A percentile compares a stretch with the other conserved stretches of the same genome.
Evolutionary conservation across 495 filamentous ascomycete species (phyloP).

Genomic region (Neurospora sp.): DNA sequence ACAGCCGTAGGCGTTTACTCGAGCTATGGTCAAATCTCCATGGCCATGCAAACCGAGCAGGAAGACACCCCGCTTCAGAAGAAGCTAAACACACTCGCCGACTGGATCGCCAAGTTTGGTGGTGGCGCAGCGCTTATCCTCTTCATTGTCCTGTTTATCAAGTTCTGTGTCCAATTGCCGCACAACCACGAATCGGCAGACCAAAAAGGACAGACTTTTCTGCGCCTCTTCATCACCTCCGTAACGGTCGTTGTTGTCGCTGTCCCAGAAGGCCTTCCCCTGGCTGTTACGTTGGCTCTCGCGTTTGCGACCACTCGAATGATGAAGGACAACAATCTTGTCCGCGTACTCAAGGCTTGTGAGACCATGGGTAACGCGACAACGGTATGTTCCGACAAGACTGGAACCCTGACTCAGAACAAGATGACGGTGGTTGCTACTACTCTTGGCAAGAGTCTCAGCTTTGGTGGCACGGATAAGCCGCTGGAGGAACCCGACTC

Average conservation of each 20-base stretch:
- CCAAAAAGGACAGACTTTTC: constrained; percentile 77
- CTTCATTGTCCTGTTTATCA: constrained; percentile 83
- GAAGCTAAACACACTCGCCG: constrained; percentile 80
- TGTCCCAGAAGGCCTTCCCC: constrained; percentile 87
- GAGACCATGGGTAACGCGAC: constrained; percentile 98
- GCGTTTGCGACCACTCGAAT: constrained; percentile 92
- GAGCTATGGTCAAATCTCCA: constrained; percentile 84
- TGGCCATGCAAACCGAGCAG: constrained; percentile 80
- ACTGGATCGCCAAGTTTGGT: constrained; percentile 88
- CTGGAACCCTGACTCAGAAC: constrained; percentile 88
- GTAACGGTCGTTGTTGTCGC: constrained; percentile 96
- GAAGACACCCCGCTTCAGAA: constrained; percentile 88
- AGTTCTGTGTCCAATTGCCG: constrained; percentile 64
- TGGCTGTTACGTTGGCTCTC: constrained; percentile 90
- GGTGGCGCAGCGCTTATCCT: constrained; percentile 71
- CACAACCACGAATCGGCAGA: constrained; percentile 42
- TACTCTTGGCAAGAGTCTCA: constrained; percentile 56
- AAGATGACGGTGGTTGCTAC: constrained; percentile 83
- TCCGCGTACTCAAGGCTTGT: constrained; percentile 81
- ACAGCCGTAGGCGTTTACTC: constrained; percentile 82
- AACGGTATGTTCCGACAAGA: constrained; percentile 94
- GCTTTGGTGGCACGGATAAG: constrained; percentile 45
- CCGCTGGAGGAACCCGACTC: constrained; percentile 13
- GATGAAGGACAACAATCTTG: constrained; percentile 91
- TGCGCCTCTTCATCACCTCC: constrained; percentile 89